Evolutionary conservation across 257 asterid genomes (phyloP), one percentile per base, ranked within the genome.

Genomic region (Capsicum baccatum): DNA sequence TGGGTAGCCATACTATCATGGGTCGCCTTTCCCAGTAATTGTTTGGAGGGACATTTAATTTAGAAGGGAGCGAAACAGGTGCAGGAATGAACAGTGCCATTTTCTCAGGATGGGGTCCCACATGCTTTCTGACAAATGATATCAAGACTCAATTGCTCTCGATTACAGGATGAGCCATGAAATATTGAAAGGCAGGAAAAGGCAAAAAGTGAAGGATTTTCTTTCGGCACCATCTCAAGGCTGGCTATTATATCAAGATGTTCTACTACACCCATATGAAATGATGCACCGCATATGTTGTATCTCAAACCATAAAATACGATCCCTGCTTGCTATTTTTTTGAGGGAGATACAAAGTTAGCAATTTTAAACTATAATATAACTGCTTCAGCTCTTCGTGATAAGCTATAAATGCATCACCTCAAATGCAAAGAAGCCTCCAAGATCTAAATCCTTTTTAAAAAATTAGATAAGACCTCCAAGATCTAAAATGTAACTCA

Each of bases 211-310:
- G 58, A 71, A 71, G 58, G 58, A 47, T 9, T 71, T 10, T 71
- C 58, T 44, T 71, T 17, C 3, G 16, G 14, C 79, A 5, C 56
- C 79, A 4, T 70, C 56, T 17, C 79, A 42, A 70, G 79, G 56
- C 56, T 16, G 37, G 79, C 79, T 70, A 69, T 15, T 5, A 39
- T 35, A 37, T 67, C 50, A 69, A 16, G 79, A 42, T 47, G 55
- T 44, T 70, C 56, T 42, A 44, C 78, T 69, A 69, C 79, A 69
- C 54, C 78, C 26, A 39, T 68, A 13, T 69, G 78, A 69, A 69
- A 69, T 69, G 15, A 39, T 42, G 4, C 15, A 69, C 79, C 6
- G 42, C 52, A 69, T 69, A 26, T 69, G 7, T 69, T 16, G 79
- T 42, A 16, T 16, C 79, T 69, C 79, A n/a, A 71, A 47, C 39